These are phyloP conservation scores for Furcasterigmium sp. DNA, from an alignment of 2,329 filamentous ascomycete species.

Conservation along the genomic window DNA sequence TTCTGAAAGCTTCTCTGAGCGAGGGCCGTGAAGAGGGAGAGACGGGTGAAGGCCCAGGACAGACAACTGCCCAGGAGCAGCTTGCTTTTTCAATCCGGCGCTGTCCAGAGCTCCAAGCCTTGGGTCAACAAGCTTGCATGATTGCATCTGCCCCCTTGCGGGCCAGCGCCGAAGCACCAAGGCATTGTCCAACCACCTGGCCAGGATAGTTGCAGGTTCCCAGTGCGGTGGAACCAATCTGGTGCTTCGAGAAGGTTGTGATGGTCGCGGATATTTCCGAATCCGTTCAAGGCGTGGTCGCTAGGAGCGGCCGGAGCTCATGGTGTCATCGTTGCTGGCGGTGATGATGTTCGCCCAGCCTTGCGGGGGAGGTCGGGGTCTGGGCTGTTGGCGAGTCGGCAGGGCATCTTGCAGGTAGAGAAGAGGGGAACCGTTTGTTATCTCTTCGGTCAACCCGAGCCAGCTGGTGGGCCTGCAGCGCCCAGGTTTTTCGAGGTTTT, in stretches of 20 bases:
- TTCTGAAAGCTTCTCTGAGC: neutral
- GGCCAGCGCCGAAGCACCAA: neutral
- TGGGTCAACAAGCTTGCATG: neutral
- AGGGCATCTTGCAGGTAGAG: no score
- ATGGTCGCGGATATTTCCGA: neutral
- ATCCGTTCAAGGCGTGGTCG: neutral
- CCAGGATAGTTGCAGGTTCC: neutral
- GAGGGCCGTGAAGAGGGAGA: neutral
- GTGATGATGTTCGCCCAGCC: neutral
- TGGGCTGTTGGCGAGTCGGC: no score
- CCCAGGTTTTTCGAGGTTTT: no score
- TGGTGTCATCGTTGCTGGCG: neutral
- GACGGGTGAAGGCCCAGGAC: no score
- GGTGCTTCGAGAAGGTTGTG: neutral
- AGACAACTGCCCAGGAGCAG: no score
- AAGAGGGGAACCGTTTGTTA: no score
- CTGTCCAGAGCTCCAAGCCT: neutral
- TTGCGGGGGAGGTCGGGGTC: neutral
- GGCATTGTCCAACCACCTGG: neutral
- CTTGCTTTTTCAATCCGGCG: neutral
- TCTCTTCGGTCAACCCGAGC: no score
- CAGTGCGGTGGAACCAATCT: neutral
- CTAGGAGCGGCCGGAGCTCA: neutral
- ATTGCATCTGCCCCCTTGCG: no score
- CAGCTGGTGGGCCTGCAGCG: no score